Conservation (phyloP, 371 early-diverging fungal genomes). For the Rhizopus sp. region DNA sequence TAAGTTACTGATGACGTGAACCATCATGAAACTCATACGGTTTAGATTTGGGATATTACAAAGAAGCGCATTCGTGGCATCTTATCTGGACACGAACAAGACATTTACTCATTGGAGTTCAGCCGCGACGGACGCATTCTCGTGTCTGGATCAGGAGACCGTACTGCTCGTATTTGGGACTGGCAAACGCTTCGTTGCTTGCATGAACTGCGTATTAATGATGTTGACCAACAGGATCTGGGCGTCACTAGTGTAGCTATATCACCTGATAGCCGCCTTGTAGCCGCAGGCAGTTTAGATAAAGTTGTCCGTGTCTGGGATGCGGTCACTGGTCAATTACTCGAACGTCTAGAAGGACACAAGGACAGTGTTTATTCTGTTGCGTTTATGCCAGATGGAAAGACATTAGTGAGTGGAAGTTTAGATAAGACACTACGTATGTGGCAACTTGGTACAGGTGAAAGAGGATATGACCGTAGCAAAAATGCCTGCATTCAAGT, state of each 20-base stretch:
- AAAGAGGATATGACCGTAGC: slow-evolving; percentile 36
- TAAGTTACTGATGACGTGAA: slow-evolving; percentile 30
- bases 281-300: slow-evolving; percentile 92
- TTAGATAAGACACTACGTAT: slow-evolving; percentile 95
- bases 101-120: slow-evolving; percentile 97
- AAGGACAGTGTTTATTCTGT: slow-evolving; percentile 96
- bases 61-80: slow-evolving; percentile 69
- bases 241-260: slow-evolving; percentile 96
- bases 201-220: slow-evolving; percentile 78
- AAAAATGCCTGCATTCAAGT: slow-evolving; percentile 55
- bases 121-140: slow-evolving; percentile 90
- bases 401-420: slow-evolving; percentile 89
- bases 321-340: slow-evolving; percentile 71
- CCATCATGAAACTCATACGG: not conserved
- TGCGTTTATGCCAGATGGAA: slow-evolving; percentile 95
- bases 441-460: slow-evolving; percentile 79
- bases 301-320: slow-evolving; percentile 96
- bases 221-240: slow-evolving; percentile 83
- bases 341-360: slow-evolving; percentile 95
- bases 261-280: slow-evolving; percentile 79
- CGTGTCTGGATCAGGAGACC: slow-evolving; percentile 95
- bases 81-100: slow-evolving; percentile 92
- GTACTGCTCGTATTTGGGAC: slow-evolving; percentile 89
- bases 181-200: slow-evolving; percentile 74
- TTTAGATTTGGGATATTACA: slow-evolving; percentile 81